Evolutionary conservation across 1,284 basidiomycete species (phyloP), one percentile per base, ranked within the genome.

Genomic region (Leccinum glutinopallens): DNA sequence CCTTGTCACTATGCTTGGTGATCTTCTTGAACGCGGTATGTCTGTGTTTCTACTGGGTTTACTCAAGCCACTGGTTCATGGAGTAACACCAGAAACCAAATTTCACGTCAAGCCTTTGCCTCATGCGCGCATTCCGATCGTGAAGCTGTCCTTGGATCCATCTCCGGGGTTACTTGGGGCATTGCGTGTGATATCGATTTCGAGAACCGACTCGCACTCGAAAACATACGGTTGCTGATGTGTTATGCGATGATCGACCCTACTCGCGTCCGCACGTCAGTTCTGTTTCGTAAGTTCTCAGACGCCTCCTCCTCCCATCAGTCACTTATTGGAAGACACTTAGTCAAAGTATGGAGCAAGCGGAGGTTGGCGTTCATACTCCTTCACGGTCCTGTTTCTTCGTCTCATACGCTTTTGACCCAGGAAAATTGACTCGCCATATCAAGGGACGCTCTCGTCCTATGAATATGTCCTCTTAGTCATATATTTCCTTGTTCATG

Each of bases 291-390:
- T 96, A 76, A 83, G 93, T 87, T 59, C 65, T 65, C 51, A 35
- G 46, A 62, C 19, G 3, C 60, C 58, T 35, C 51, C 56, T 37
- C 51, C 58, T 60, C 59, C 51, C 32, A 37, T 56, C 62, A 57
- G 57, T 4, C 29, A 55, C 64, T 77, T 33, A 69, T 70, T 43
- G 54, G 8, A 32, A 56, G 53, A 55, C 10, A 58, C 8, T 15
- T 70, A 96, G 94, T 99, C 75, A 99, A 99, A 84, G 95, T 99
- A 39, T 99, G 97, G 97, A 94, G 94, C 73, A 99, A 99, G 81
- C 86, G 96, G 76, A 87, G 94, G 91, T 90, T 61, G 60, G 82
- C 73, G 8, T 55, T 37, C 57, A 22, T 55, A 37, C n/a, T 46
- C 17, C 33, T 60, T 17, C 32, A 8, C n/a, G 9, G 13, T 43